phyloP scores from a whole-genome alignment of 2,329 filamentous ascomycete genomes.

The Monascus ruber region DNA sequence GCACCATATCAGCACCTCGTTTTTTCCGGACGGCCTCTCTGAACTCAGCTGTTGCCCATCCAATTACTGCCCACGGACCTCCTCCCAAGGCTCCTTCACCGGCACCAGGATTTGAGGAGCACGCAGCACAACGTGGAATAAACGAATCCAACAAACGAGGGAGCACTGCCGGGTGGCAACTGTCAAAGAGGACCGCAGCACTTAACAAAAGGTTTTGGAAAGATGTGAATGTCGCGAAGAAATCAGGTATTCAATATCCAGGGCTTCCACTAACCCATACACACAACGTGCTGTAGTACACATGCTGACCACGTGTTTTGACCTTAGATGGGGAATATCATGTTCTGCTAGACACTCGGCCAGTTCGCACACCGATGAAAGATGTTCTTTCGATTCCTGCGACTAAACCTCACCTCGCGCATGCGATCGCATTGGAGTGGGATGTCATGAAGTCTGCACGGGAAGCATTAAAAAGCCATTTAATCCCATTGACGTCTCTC shows the following conservation, averaged over 20 bases:
- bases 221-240: constrained; percentile 60
- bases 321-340: constrained; percentile 40
- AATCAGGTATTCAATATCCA: constrained; percentile 40
- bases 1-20: constrained; percentile 11
- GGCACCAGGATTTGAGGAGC: constrained; percentile 36
- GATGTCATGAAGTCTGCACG: constrained; percentile 70
- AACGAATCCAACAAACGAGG: constrained; percentile 32
- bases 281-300: no score
- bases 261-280: no score
- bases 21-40: constrained; percentile 23
- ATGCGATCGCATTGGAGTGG: constrained; percentile 86
- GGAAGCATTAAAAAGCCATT: constrained; percentile 73
- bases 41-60: constrained; percentile 43
- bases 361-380: constrained; percentile 62
- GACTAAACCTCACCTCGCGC: constrained; percentile 69
- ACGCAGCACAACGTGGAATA: constrained; percentile 27
- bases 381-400: constrained; percentile 64
- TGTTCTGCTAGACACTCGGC: constrained; percentile 65
- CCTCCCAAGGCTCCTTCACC: constrained; percentile 47
- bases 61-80: constrained; percentile 48
- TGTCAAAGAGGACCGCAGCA: constrained; percentile 21
- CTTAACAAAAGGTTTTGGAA: constrained; percentile 78
- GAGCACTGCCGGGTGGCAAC: constrained; percentile 28
- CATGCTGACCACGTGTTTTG: not conserved
- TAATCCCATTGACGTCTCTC: constrained; percentile 82